A percentile compares a stretch with the other conserved stretches of the same genome.
These are phyloP conservation scores for Pestalotiopsis sp. DNA, from an alignment of 2,329 filamentous ascomycete species.

Conservation along the genomic window DNA sequence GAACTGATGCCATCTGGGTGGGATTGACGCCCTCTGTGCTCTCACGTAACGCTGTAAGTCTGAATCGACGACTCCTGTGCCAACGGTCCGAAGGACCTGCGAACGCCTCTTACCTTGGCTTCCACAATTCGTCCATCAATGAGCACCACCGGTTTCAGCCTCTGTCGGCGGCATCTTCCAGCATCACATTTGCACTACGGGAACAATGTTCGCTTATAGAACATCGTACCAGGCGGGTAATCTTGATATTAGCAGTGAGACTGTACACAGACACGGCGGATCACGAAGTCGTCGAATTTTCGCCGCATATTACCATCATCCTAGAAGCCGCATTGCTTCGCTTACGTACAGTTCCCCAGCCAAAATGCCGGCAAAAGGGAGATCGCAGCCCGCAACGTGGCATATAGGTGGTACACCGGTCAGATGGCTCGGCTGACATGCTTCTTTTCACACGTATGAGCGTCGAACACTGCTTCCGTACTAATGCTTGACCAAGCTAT, in stretches of 20 bases:
- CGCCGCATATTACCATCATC: not conserved
- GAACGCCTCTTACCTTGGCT: not conserved
- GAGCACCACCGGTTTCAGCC: not conserved
- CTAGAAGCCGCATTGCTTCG: not conserved
- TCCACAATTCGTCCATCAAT: conserved; percentile 10
- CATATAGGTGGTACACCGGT: not conserved
- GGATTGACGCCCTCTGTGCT: not conserved
- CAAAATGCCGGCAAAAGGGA: not conserved
- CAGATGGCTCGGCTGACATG: too few species aligned
- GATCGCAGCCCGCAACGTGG: not conserved
- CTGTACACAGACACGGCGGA: not conserved
- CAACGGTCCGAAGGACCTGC: conserved; percentile 1
- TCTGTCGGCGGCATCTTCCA: not conserved
- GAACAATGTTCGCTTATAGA: not conserved
- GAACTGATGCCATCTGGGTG: not conserved
- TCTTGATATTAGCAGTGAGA: not conserved
- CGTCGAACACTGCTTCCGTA: too few species aligned
- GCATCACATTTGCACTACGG: not conserved
- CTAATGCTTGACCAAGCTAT: too few species aligned
- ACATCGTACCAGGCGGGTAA: not conserved
- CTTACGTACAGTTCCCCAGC: not conserved
- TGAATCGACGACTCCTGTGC: not conserved
- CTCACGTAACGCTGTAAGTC: not conserved
- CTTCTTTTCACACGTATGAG: too few species aligned
- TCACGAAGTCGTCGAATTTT: not conserved